Percentiles rank a stretch among this genome's conserved stretches.
Evolutionary conservation across 2,329 filamentous ascomycete species (phyloP).

Genomic region (Diaporthe australafricana): DNA sequence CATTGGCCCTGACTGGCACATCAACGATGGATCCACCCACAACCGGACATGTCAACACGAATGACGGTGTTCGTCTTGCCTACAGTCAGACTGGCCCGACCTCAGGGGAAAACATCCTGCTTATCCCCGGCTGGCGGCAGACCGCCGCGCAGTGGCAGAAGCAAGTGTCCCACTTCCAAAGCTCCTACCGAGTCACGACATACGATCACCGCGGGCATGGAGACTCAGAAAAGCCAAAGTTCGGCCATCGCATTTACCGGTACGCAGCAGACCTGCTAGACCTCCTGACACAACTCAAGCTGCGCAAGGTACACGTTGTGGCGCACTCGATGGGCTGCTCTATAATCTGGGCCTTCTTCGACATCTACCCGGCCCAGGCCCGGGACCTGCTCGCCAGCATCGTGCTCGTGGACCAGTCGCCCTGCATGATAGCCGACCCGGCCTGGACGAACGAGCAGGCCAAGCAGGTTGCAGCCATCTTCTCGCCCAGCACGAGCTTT

Average conservation of each 20-base stretch:
- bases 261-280: constrained; percentile 46
- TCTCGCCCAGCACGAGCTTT: constrained; percentile 38
- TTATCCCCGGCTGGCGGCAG: constrained; percentile 49
- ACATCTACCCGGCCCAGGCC: constrained; percentile 43
- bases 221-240: constrained; percentile 47
- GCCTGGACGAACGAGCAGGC: constrained; percentile 43
- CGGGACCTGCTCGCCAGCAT: constrained; percentile 42
- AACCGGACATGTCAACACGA: constrained; percentile 32
- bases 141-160: constrained; percentile 47
- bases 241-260: constrained; percentile 46
- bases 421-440: constrained; percentile 43
- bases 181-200: constrained; percentile 45
- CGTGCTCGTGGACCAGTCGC: constrained; percentile 47
- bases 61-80: constrained; percentile 44
- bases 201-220: constrained; percentile 49
- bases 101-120: constrained; percentile 44
- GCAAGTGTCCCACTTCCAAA: constrained; percentile 45
- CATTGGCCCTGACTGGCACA: not conserved
- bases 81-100: constrained; percentile 44
- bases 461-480: constrained; percentile 40
- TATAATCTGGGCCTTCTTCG: constrained; percentile 48
- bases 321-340: constrained; percentile 51
- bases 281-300: constrained; percentile 44
- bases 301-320: constrained; percentile 46
- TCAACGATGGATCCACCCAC: not conserved